A percentile compares a stretch with the other conserved stretches of the same genome.
Evolutionary conservation across 2,329 filamentous ascomycete species (phyloP).

Genomic region (Fusarium sp.): DNA sequence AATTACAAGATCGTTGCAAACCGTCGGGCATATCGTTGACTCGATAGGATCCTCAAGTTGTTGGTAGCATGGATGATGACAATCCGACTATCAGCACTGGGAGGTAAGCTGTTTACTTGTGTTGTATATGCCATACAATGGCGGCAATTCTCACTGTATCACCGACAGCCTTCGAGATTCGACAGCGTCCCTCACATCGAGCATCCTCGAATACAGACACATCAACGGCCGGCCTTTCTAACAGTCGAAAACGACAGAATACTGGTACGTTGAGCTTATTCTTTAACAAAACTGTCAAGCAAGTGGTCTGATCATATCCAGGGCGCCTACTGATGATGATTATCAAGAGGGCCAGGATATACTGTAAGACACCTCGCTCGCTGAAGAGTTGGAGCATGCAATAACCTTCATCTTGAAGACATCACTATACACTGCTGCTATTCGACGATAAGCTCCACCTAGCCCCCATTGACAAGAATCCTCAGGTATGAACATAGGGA

Average conservation of each 20-base stretch:
- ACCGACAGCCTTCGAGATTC: conserved; percentile 18
- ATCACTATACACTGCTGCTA: conserved; percentile 36
- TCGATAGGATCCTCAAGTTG: conserved; percentile 20
- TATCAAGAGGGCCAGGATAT: conserved; percentile 28
- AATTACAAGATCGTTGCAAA: neutral
- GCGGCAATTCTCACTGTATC: neutral
- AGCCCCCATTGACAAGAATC: conserved; percentile 37
- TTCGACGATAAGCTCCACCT: conserved; percentile 51
- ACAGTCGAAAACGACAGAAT: conserved; percentile 40
- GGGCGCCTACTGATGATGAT: conserved; percentile 33
- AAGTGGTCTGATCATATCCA: neutral
- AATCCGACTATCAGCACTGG: neutral
- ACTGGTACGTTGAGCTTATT: conserved; percentile 30
- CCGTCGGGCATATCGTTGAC: neutral
- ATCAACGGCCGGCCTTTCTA: conserved; percentile 45
- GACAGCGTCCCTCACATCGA: conserved; percentile 25
- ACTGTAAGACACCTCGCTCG: neutral
- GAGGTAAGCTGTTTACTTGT: neutral
- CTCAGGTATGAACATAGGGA: conserved; percentile 1
- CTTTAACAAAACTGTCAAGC: neutral
- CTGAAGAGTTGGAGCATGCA: neutral
- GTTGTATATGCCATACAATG: neutral
- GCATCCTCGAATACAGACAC: conserved; percentile 42
- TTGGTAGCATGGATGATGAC: conserved; percentile 12
- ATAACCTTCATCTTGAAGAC: neutral